A percentile compares a stretch with the other conserved stretches of the same genome.
These are phyloP conservation scores for Vitis hybrid DNA, from an alignment of 177 flowering plant genomes.

Conservation along the genomic window DNA sequence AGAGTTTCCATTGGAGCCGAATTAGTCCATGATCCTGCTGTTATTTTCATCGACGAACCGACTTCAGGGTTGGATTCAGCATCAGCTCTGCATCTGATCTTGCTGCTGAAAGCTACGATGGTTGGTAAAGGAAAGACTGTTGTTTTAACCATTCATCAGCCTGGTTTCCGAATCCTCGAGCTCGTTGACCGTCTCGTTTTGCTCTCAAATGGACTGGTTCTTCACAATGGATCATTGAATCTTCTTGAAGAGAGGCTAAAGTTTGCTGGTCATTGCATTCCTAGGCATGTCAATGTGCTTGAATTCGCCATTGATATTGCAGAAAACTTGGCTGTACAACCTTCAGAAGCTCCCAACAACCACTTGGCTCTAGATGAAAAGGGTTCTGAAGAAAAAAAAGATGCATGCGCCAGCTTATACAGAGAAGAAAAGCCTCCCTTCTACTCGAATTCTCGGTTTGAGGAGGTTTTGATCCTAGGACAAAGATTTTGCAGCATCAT, in stretches of 20 bases:
- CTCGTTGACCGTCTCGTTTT: conserved; percentile 60
- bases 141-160: conserved; percentile 78
- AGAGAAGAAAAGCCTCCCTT: conserved; percentile 12
- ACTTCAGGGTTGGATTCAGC: conserved; percentile 85
- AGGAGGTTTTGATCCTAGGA: conserved; percentile 60
- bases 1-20: conserved; percentile 84
- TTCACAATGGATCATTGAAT: conserved; percentile 59
- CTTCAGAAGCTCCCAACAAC: neutral
- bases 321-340: conserved; percentile 25
- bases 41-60: conserved; percentile 72
- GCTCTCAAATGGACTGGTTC: conserved; percentile 56
- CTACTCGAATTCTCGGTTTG: conserved; percentile 41
- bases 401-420: too few species aligned
- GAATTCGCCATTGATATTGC: conserved; percentile 69
- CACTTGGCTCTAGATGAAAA: neutral
- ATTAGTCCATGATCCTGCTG: conserved; percentile 67
- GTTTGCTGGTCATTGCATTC: conserved; percentile 51
- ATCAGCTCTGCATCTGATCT: conserved; percentile 63
- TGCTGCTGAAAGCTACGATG: conserved; percentile 61
- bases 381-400: too few species aligned
- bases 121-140: conserved; percentile 63
- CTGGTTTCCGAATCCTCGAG: conserved; percentile 80
- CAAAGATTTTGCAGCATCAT: conserved; percentile 71
- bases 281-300: conserved; percentile 70
- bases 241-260: conserved; percentile 49